Conservation (phyloP, 1,284 basidiomycete species). For the Mrakiaceae sp. region DNA sequence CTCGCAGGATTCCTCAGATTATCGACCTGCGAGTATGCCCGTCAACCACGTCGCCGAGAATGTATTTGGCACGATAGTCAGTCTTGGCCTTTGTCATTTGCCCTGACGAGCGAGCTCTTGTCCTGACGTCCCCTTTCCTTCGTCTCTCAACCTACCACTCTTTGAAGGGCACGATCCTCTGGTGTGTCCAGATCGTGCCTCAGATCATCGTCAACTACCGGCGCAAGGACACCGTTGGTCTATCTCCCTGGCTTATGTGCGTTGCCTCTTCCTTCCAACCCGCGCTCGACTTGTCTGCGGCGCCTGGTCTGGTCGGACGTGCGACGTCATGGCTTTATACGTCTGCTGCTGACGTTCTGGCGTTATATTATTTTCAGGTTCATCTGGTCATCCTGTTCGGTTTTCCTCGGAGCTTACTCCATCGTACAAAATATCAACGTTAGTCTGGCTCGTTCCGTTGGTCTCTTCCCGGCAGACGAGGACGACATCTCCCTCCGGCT, state of each 20-base stretch:
- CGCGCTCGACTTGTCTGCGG: background rate
- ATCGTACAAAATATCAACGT: conserved; percentile 53
- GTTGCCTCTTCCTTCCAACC: background rate
- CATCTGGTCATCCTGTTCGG: conserved; percentile 52
- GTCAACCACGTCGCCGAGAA: conserved; percentile 42
- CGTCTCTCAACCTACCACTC: background rate
- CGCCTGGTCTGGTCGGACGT: background rate
- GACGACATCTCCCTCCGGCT: too few species aligned
- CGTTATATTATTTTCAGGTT: conserved; percentile 35
- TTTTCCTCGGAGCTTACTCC: conserved; percentile 58
- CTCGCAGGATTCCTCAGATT: too few species aligned
- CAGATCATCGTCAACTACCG: conserved; percentile 58
- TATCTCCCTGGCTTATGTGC: conserved; percentile 59
- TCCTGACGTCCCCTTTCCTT: background rate
- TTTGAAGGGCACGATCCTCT: conserved; percentile 9
- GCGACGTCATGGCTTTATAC: background rate
- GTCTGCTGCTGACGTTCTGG: background rate
- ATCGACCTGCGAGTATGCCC: background rate
- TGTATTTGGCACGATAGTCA: conserved; percentile 48
- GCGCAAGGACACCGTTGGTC: conserved; percentile 57
- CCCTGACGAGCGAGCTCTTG: too few species aligned
- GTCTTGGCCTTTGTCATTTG: background rate
- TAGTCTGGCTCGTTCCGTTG: too few species aligned
- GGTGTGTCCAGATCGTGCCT: conserved; percentile 53
- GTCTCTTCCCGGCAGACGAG: too few species aligned